These are phyloP conservation scores for Silybum marianum DNA, from an alignment of 129 eudicot species.

Conservation along the genomic window DNA sequence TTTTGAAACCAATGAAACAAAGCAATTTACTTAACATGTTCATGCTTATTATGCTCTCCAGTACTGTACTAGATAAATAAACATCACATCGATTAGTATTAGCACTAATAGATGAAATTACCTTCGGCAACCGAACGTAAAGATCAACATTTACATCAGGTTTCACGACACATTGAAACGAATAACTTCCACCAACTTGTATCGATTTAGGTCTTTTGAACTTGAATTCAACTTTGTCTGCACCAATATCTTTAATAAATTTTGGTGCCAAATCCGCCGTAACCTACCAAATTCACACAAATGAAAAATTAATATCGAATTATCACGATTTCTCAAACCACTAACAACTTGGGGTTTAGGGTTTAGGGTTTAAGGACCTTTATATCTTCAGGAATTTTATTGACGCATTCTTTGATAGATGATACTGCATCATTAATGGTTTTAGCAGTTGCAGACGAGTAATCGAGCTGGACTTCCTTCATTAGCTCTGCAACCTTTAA, in stretches of 20 bases:
- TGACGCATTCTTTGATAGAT: constrained; percentile 51
- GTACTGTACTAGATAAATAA: background rate
- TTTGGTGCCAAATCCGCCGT: constrained; percentile 72
- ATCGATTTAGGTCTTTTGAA: constrained; percentile 70
- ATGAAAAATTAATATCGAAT: background rate
- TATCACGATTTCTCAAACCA: background rate
- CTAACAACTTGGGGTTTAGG: background rate
- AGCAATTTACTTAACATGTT: background rate
- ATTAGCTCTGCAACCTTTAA: constrained; percentile 70
- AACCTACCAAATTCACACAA: constrained; percentile 49
- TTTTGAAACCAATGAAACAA: background rate
- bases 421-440: constrained; percentile 51
- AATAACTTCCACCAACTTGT: constrained; percentile 81
- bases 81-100: background rate
- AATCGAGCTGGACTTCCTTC: constrained; percentile 71
- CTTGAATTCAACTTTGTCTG: constrained; percentile 88
- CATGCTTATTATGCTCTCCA: background rate
- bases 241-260: constrained; percentile 77
- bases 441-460: constrained; percentile 51
- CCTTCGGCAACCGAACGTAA: constrained; percentile 84
- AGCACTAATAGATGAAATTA: constrained; percentile 14
- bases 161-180: constrained; percentile 58
- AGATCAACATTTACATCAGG: constrained; percentile 84
- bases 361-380: constrained; percentile 57
- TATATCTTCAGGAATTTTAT: constrained; percentile 56